These are phyloP conservation scores for Phytophthora ramorum DNA, from an alignment of 352 stramenopile species.

Conservation along the genomic window DNA sequence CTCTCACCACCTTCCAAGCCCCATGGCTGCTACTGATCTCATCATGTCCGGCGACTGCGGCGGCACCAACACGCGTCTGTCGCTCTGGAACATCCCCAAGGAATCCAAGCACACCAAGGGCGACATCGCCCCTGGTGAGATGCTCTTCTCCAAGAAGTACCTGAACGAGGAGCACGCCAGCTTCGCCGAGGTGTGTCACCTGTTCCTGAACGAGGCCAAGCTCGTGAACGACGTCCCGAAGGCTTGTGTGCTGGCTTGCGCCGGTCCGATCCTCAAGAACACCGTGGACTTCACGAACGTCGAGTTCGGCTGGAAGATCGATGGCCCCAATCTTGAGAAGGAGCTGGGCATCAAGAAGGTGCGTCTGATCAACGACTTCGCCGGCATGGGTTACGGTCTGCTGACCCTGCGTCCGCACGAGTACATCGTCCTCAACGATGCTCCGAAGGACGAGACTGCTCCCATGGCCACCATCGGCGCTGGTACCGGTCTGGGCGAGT, in stretches of 20 bases:
- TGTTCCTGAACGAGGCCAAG: slow-evolving; percentile 93
- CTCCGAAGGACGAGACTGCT: slow-evolving; percentile 56
- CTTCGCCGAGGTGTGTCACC: slow-evolving; percentile 87
- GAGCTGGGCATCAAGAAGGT: slow-evolving; percentile 60
- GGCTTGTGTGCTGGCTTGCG: slow-evolving; percentile 78
- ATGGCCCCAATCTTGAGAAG: slow-evolving; percentile 66
- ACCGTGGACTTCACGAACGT: slow-evolving; percentile 94
- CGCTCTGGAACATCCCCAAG: slow-evolving; percentile 74
- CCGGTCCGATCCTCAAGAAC: slow-evolving; percentile 80
- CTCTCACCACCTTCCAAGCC: slow-evolving; percentile 1
- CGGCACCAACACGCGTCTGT: slow-evolving; percentile 96
- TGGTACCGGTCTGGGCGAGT: too few species aligned
- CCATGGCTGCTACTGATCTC: slow-evolving; percentile 43
- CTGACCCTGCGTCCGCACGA: slow-evolving; percentile 93
- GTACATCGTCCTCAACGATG: slow-evolving; percentile 89
- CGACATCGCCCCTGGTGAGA: slow-evolving; percentile 75
- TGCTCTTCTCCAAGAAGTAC: slow-evolving; percentile 87
- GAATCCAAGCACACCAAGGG: slow-evolving; percentile 42
- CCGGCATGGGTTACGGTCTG: slow-evolving; percentile 95
- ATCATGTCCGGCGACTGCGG: slow-evolving; percentile 94
- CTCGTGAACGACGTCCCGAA: slow-evolving; percentile 61
- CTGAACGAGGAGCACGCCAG: slow-evolving; percentile 77
- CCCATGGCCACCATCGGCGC: too few species aligned
- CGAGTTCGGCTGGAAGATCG: slow-evolving; percentile 92
- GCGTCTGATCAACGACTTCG: slow-evolving; percentile 48